These are phyloP conservation scores for Phoma herbarum DNA, from an alignment of 2,329 filamentous ascomycete genomes.

Conservation along the genomic window DNA sequence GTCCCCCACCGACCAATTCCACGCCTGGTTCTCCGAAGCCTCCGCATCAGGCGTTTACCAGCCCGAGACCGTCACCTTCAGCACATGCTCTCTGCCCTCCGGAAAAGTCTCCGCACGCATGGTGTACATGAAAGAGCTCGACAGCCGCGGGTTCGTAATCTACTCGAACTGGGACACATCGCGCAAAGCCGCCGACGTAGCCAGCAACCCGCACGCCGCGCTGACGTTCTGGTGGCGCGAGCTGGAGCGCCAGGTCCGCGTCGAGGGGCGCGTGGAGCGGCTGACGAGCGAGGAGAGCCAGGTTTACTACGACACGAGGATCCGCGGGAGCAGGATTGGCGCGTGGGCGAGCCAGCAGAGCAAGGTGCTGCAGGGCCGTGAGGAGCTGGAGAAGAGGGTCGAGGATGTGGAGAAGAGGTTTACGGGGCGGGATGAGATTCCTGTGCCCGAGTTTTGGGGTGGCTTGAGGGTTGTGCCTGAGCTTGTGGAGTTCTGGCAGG, in stretches of 20 bases:
- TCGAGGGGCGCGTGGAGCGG: constrained; percentile 79
- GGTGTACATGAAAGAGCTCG: constrained; percentile 96
- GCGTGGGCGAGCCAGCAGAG: constrained; percentile 96
- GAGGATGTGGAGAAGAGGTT: constrained; percentile 79
- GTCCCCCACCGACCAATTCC: constrained; percentile 83
- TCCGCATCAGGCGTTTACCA: constrained; percentile 70
- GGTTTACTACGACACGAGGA: constrained; percentile 70
- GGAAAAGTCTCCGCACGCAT: constrained; percentile 85
- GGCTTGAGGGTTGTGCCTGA: constrained; percentile 86
- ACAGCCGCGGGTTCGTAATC: constrained; percentile 82
- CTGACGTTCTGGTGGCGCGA: constrained; percentile 92
- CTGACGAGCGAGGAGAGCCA: constrained; percentile 75
- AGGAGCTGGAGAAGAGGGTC: constrained; percentile 79
- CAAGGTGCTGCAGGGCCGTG: constrained; percentile 73
- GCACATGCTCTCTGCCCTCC: constrained; percentile 80
- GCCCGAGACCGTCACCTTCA: constrained; percentile 75
- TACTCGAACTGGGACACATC: constrained; percentile 93
- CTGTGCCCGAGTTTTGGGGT: constrained; percentile 94
- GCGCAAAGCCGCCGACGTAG: constrained; percentile 72
- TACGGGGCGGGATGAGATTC: constrained; percentile 78
- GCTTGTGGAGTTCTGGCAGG: constrained; percentile 95
- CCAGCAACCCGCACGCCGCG: constrained; percentile 77
- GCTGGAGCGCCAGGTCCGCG: constrained; percentile 86
- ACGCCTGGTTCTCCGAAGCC: constrained; percentile 85
- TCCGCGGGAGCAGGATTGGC: constrained; percentile 82